Evolutionary conservation across 108 stramenopile genomes (phyloP).

Genomic region (Pseudonitzschia multiseries): DNA sequence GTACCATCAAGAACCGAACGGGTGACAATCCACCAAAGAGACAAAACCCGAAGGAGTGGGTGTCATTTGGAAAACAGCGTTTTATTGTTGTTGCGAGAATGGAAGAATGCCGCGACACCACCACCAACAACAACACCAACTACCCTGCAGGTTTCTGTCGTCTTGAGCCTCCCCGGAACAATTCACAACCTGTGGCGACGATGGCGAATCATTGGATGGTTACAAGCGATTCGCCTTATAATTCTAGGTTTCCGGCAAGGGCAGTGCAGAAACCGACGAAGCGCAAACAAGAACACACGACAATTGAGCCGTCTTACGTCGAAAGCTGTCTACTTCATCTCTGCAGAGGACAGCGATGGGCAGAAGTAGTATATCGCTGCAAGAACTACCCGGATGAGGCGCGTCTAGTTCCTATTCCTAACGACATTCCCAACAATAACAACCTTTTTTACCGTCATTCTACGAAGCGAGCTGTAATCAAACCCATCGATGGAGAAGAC

Average conservation of each 20-base stretch:
- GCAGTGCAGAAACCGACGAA: constrained; percentile 4
- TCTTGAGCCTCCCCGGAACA: neutral
- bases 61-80: neutral
- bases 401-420: constrained; percentile 1
- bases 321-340: constrained; percentile 25
- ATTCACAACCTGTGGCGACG: neutral
- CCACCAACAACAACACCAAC: too few species aligned
- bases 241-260: neutral
- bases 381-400: constrained; percentile 30
- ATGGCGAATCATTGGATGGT: neutral
- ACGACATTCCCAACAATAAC: neutral
- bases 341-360: constrained; percentile 30
- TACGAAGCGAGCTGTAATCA: constrained; percentile 1
- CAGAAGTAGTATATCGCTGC: constrained; percentile 19
- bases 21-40: neutral
- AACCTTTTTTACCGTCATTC: constrained; percentile 6
- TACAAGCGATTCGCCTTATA: neutral
- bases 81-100: neutral
- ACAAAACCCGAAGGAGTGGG: neutral
- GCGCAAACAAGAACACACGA: constrained; percentile 14
- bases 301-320: neutral
- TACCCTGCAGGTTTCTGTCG: neutral
- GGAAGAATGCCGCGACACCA: neutral
- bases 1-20: neutral
- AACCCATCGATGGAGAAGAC: neutral